Evolutionary conservation across 352 stramenopile genomes (phyloP).

Genomic region (Phytopythium delawarense): DNA sequence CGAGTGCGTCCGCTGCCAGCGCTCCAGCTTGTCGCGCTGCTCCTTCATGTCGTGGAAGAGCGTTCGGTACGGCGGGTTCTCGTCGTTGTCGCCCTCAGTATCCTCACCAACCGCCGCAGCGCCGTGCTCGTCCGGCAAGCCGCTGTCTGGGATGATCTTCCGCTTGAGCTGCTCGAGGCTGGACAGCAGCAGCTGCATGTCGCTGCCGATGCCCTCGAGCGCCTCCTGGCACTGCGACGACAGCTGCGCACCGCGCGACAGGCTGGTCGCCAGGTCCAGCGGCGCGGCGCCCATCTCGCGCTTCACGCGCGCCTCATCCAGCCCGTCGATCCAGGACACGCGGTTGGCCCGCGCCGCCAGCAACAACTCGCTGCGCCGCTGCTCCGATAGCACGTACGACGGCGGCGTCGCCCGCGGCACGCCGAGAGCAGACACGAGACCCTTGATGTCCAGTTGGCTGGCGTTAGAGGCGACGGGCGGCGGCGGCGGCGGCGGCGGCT

Average conservation of each 20-base stretch:
- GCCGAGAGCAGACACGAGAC: too few species aligned
- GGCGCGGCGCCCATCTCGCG: constrained; percentile 1
- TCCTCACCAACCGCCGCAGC: background rate
- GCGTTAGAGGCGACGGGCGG: too few species aligned
- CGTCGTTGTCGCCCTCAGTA: background rate
- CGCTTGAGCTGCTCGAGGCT: constrained; percentile 38
- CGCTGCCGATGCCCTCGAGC: constrained; percentile 34
- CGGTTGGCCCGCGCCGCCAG: constrained; percentile 60
- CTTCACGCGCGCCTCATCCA: constrained; percentile 13
- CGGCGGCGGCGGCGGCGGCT: constrained; percentile 1
- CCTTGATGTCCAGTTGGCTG: background rate
- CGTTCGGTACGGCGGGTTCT: constrained; percentile 19
- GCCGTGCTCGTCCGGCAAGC: constrained; percentile 2
- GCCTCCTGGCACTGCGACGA: constrained; percentile 35
- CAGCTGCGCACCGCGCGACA: constrained; percentile 2
- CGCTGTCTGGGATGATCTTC: constrained; percentile 30
- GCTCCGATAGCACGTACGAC: constrained; percentile 60
- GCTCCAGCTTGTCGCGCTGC: constrained; percentile 30
- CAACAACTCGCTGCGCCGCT: constrained; percentile 70
- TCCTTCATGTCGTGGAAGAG: constrained; percentile 44
- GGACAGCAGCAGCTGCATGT: constrained; percentile 30
- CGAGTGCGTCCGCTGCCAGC: constrained; percentile 39
- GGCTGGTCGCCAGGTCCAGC: constrained; percentile 1
- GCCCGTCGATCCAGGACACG: constrained; percentile 68
- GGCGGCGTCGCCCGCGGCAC: constrained; percentile 13